Base-by-base conservation (phyloP, 2,329 filamentous ascomycete genomes). In the Hymenoscyphus salicellus region DNA sequence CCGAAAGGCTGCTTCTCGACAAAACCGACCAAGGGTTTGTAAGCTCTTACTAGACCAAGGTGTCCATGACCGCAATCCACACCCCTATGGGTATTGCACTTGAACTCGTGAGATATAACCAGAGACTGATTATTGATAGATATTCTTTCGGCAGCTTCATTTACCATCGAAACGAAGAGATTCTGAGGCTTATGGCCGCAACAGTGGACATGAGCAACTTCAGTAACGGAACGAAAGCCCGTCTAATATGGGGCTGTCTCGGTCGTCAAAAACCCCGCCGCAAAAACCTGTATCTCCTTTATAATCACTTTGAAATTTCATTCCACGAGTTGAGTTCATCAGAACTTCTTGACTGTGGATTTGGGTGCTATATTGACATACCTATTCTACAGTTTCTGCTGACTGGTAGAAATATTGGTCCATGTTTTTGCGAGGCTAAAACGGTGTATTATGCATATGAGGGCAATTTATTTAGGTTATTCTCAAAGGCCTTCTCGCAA, bases 1-100 rank as follows among this genome's bases (percentile, higher is more conserved):
- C 43, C 10, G n/a, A n/a, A 23, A 49, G 43, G 17, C n/a, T 23
- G 43, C 43, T 2, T 20, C 43, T 3, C 10, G 2, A 2, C 0
- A 7, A 10, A 23, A 10, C 11, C 5, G 23, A 7, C 11, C 43
- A 28, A 36, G 46, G 17, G 8, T 58, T 36, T 14, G 2, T 11
- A 62, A 52, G 26, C 58, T 62, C n/a, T 28, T 62, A 23, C 3
- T 62, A 26, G 26, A 23, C 16, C 61, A 49, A 52, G 26, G 55
- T 5, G 33, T 28, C 16, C 3, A 33, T 5, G 32, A 38, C n/a
- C n/a, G 14, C 30, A 5, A 16, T n/a, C 14, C 2, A 11, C 0
- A 28, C 26, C 7, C 32, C 23, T 20, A n/a, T 1, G 3, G 4
- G 55, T 56, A 56, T 33, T 20, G 2, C 8, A n/a, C n/a, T 43